These are phyloP conservation scores for Colletotrichum sp. DNA, from an alignment of 2,329 filamentous ascomycete species.

Conservation along the genomic window DNA sequence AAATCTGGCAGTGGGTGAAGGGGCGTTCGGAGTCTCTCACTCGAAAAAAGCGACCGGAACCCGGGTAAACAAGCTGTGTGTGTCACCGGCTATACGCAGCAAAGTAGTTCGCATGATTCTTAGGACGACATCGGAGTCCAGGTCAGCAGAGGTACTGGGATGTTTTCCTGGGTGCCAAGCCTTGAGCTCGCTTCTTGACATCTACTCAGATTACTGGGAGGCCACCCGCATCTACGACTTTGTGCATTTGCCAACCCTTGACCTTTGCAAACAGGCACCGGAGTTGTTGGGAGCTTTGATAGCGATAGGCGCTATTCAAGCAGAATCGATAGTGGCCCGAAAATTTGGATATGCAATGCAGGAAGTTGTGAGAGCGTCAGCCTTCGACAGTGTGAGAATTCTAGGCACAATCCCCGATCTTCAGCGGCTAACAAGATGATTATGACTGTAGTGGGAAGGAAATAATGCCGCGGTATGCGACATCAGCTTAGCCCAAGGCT, in stretches of 20 bases:
- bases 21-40: not conserved
- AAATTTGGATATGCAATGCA: not conserved
- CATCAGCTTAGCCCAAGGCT: not conserved
- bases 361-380: not conserved
- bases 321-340: not conserved
- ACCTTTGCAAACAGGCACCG: not conserved
- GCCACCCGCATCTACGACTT: not conserved
- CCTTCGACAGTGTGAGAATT: not conserved
- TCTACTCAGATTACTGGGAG: not conserved
- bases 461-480: not conserved
- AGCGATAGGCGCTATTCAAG: not conserved
- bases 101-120: not conserved
- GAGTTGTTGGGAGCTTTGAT: not conserved
- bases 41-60: not conserved
- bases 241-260: not conserved
- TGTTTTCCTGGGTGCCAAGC: not conserved
- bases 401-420: not conserved
- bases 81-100: not conserved
- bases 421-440: not conserved
- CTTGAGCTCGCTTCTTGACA: not conserved
- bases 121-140: not conserved
- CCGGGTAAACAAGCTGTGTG: not conserved
- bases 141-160: not conserved
- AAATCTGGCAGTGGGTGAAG: not conserved
- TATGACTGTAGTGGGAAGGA: not conserved